Conservation (phyloP, 495 filamentous ascomycete species). For the Talaromyces nanjingensis region DNA sequence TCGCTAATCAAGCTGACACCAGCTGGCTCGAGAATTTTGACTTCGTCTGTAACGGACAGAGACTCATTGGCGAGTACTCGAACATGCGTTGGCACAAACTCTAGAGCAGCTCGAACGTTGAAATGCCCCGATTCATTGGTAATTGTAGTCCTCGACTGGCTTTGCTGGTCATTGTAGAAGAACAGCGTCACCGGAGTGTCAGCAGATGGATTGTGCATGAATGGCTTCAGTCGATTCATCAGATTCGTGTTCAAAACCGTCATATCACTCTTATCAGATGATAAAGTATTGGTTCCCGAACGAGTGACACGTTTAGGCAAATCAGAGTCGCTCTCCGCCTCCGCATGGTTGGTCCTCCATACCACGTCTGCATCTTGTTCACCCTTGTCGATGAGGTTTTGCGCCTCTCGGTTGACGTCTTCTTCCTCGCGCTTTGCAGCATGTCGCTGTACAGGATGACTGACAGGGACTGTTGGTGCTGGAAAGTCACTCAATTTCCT, state of each 20-base stretch:
- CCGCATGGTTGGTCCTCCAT: slow-evolving; percentile 35
- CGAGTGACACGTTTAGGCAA: slow-evolving; percentile 3
- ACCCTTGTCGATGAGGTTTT: slow-evolving; percentile 63
- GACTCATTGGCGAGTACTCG: slow-evolving; percentile 80
- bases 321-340: slow-evolving; percentile 12
- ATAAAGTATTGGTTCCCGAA: slow-evolving; percentile 34
- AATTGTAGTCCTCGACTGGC: slow-evolving; percentile 67
- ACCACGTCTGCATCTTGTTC: slow-evolving; percentile 64
- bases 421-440: slow-evolving; percentile 45
- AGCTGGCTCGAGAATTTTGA: slow-evolving; percentile 67
- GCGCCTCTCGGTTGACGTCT: slow-evolving; percentile 62
- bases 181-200: slow-evolving; percentile 76
- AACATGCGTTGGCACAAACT: slow-evolving; percentile 86
- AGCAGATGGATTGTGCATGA: slow-evolving; percentile 72
- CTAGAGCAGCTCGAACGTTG: slow-evolving; percentile 61
- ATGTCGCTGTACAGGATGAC: slow-evolving; percentile 26
- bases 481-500: slow-evolving; percentile 80
- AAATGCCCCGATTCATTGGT: slow-evolving; percentile 92
- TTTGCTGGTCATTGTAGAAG: slow-evolving; percentile 77
- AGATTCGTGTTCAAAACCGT: slow-evolving; percentile 75
- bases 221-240: slow-evolving; percentile 80
- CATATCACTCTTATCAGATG: slow-evolving; percentile 62
- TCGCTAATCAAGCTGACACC: slow-evolving; percentile 95
- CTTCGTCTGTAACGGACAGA: slow-evolving; percentile 67
- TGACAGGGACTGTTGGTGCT: slow-evolving; percentile 41